Evolutionary conservation across 805 yeast genomes (phyloP).

Genomic region (Pichia scutulata): DNA sequence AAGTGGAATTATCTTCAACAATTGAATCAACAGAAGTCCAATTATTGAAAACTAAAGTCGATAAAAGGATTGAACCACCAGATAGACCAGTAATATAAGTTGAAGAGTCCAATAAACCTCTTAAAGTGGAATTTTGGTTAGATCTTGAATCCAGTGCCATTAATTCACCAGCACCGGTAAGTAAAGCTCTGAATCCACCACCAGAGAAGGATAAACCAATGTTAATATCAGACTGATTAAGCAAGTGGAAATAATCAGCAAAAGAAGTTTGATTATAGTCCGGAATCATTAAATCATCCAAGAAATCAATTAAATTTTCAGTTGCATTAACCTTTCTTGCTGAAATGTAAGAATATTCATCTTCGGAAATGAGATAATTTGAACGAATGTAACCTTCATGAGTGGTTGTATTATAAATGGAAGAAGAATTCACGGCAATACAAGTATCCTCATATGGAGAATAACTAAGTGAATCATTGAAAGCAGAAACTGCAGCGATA

Average conservation of each 20-base stretch:
- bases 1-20: slow-evolving; percentile 25
- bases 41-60: slow-evolving; percentile 58
- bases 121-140: slow-evolving; percentile 27
- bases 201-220: slow-evolving; percentile 64
- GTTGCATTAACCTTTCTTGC: slow-evolving; percentile 37
- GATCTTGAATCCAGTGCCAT: slow-evolving; percentile 72
- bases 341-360: slow-evolving; percentile 48
- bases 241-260: slow-evolving; percentile 23
- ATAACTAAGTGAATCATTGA: slow-evolving; percentile 28
- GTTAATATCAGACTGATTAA: slow-evolving; percentile 31
- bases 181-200: slow-evolving; percentile 84
- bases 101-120: slow-evolving; percentile 62
- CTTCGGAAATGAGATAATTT: slow-evolving; percentile 37
- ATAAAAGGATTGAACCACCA: slow-evolving; percentile 73
- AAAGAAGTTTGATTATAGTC: slow-evolving; percentile 41
- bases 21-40: slow-evolving; percentile 62
- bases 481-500: slow-evolving; percentile 24
- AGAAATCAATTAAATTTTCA: slow-evolving; percentile 36
- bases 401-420: slow-evolving; percentile 5
- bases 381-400: slow-evolving; percentile 29
- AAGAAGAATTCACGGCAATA: slow-evolving; percentile 27
- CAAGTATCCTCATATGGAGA: slow-evolving; percentile 48
- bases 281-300: slow-evolving; percentile 35
- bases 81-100: slow-evolving; percentile 69
- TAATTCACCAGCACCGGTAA: slow-evolving; percentile 75